phyloP scores from a whole-genome alignment of 2,329 filamentous ascomycete genomes.

The Penicillium sp. region DNA sequence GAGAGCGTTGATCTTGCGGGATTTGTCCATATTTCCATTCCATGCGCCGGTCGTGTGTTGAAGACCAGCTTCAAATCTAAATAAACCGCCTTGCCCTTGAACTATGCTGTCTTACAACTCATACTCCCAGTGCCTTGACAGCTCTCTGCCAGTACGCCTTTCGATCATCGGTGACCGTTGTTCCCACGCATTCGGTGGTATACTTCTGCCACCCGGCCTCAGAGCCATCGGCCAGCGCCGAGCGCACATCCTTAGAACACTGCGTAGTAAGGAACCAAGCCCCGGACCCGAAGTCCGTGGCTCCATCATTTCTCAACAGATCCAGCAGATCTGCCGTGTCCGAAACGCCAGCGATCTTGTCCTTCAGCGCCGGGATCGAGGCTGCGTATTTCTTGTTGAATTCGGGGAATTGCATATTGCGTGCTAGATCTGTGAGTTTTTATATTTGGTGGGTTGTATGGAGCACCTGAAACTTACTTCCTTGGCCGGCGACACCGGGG shows the following conservation, averaged over 20 bases:
- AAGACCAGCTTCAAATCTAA: not conserved
- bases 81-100: not conserved
- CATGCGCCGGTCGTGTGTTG: not conserved
- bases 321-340: conserved; percentile 50
- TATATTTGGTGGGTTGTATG: not conserved
- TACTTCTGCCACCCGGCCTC: conserved; percentile 56
- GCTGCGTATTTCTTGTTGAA: conserved; percentile 59
- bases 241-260: conserved; percentile 50
- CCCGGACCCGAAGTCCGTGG: conserved; percentile 59
- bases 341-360: conserved; percentile 32
- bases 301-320: conserved; percentile 50
- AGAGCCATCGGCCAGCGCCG: conserved; percentile 49
- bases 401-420: conserved; percentile 63
- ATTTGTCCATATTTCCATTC: not conserved
- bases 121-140: conserved; percentile 40
- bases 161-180: conserved; percentile 49
- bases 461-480: conserved; percentile 45
- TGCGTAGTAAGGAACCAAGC: conserved; percentile 63
- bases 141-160: conserved; percentile 54
- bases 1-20: not conserved
- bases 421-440: conserved; percentile 38
- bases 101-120: not conserved
- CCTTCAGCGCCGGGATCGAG: conserved; percentile 47
- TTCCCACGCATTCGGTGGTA: conserved; percentile 56
- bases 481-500: conserved; percentile 63